A percentile compares a stretch with the other conserved stretches of the same genome.
phyloP scores from a whole-genome alignment of 2,329 filamentous ascomycete species.

The Ceratocystiopsis minuta region DNA sequence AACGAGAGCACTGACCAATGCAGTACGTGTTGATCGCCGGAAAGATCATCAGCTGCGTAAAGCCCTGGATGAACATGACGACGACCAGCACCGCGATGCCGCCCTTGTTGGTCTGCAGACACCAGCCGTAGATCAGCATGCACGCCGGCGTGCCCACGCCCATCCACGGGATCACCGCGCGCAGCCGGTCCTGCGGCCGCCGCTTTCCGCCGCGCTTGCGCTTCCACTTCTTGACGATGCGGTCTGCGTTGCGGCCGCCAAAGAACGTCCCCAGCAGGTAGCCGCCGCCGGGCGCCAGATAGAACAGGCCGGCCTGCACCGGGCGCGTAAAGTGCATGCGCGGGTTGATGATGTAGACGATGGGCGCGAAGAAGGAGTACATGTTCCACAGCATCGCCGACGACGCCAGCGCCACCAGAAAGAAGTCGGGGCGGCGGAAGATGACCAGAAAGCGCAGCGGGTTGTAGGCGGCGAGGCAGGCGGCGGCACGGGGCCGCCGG shows the following conservation, averaged over 20 bases:
- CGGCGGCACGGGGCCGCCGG: constrained; percentile 28
- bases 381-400: constrained; percentile 50
- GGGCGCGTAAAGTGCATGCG: constrained; percentile 45
- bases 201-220: constrained; percentile 33
- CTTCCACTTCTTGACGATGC: constrained; percentile 42
- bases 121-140: constrained; percentile 6
- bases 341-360: constrained; percentile 51
- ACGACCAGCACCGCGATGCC: constrained; percentile 1
- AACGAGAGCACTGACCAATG: neutral
- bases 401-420: constrained; percentile 37
- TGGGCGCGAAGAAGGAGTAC: constrained; percentile 46
- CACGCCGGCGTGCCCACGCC: constrained; percentile 20
- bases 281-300: constrained; percentile 49
- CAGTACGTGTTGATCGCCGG: constrained; percentile 5
- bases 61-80: constrained; percentile 4
- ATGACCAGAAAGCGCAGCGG: constrained; percentile 38
- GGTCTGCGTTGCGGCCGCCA: constrained; percentile 48
- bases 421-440: constrained; percentile 44
- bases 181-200: constrained; percentile 51
- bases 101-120: constrained; percentile 2
- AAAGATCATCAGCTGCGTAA: constrained; percentile 4
- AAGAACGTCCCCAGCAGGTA: constrained; percentile 49
- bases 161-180: constrained; percentile 40
- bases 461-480: constrained; percentile 38
- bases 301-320: constrained; percentile 47